Evolutionary conservation across 179 eudicot genomes (phyloP), one percentile per base, ranked within the genome.

Genomic region (Actinidia arguta): DNA sequence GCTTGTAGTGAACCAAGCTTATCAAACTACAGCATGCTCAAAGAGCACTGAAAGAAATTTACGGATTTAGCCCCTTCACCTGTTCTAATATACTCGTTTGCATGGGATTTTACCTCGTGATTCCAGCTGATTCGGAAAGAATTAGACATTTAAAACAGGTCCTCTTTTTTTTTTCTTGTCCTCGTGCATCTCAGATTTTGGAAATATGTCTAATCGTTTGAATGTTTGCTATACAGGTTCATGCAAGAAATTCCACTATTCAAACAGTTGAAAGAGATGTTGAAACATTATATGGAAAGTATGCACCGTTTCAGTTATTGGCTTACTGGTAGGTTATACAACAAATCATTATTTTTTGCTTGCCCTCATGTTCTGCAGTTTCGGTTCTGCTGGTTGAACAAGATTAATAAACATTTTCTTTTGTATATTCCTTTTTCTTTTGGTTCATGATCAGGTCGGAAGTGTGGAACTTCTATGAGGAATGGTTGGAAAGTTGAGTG

Each of bases 51-150:
- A 89, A 83, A 84, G 85, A 81, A 82, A 90, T 94, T 44, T 44
- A 93, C 56, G 98, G 98, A 5, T 94, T 92, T 81, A 97, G 98
- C 63, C 94, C 95, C 5, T 94, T 84, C 80, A 93, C 97, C 14
- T 85, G 93, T 68, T 89, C 89, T 76, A 94, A 94, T 87, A 94
- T 92, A 58, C 93, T 94, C 3, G 89, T 94, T 92, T 94, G 98
- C 90, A 86, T 92, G 94, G 98, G 98, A 44, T 92, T 88, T 80
- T 94, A 93, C 88, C 91, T 92, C 81, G 92, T 89, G 24, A 78
- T 94, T 73, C 98, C 98, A 8, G 71, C 90, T 44, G 98, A 94
- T 92, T 90, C 97, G n/a, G 98, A 94, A 87, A 94, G 97, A 64
- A 82, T 93, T 42, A 86, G 98, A 84, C 98, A 94, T 88, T 75